Base-by-base conservation (phyloP, 2,329 filamentous ascomycete species). In the Didymella keratinophila region DNA sequence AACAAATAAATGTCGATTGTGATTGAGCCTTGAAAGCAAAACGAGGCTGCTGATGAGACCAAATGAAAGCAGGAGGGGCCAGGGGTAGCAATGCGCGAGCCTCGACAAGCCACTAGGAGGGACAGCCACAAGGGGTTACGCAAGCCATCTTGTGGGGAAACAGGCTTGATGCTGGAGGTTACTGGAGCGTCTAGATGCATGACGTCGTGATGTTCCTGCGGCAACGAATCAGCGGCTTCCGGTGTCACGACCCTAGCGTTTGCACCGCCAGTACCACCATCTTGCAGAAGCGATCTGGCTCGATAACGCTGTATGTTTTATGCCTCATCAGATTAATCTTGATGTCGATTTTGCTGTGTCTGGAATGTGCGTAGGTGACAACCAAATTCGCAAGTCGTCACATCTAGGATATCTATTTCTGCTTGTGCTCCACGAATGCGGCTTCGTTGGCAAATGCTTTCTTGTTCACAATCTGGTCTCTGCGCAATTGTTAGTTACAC, bases 361-460 rank as follows among this genome's bases (percentile, higher is more conserved):
- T 11, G 11, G 18, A n/a, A 3, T 25, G 12, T 34, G 20, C 10
- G 4, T 32, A 32, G 12, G 6, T 5, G 30, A 32, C 30, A 14
- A 32, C 6, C 4, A 14, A 32, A 14, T 14, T 18, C 5, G 1
- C 6, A 8, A 45, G 10, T 21, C 14, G 10, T 23, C 30, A 27
- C 14, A n/a, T 57, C 39, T 42, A 52, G 21, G 32, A n/a, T 27
- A 12, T 57, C 44, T 36, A 50, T 21, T 62, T 36, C 18, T 50
- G 54, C 54, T 67, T 70, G 34, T 67, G 60, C 56, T 68, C 52
- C 20, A 61, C 52, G 34, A 69, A 70, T 10, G 61, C 62, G 28
- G 56, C 67, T 49, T 70, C 67, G 27, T 71, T 71, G 21, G 66
- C 64, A 58, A 65, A 70, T 10, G 62, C 64, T 14, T 65, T 66